A percentile compares a stretch with the other conserved stretches of the same genome.
Evolutionary conservation across 768 basidiomycete species (phyloP).

Genomic region (Tylopilus felleus): DNA sequence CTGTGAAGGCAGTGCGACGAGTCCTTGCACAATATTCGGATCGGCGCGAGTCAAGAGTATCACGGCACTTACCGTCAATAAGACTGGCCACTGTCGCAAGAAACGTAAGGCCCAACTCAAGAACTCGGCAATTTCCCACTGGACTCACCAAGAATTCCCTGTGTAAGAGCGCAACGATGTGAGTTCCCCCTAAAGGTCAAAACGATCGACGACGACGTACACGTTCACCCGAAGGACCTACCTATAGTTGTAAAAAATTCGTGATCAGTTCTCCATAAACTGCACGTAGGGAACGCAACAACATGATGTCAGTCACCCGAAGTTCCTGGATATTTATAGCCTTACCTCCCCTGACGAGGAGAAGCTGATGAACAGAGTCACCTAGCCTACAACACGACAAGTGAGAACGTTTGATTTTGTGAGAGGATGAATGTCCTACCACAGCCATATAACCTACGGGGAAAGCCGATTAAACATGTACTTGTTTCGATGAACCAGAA

Average conservation of each 20-base stretch:
- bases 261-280: conserved; percentile 14
- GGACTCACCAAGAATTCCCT: conserved; percentile 18
- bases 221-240: conserved; percentile 5
- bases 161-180: background rate
- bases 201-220: conserved; percentile 1
- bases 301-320: conserved; percentile 3
- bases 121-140: background rate
- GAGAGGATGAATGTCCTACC: conserved; percentile 1
- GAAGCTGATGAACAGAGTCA: conserved; percentile 16
- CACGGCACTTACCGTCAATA: conserved; percentile 15
- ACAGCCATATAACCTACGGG: conserved; percentile 17
- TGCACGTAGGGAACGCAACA: background rate
- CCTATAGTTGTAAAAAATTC: conserved; percentile 13
- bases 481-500: background rate
- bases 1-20: conserved; percentile 19
- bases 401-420: background rate
- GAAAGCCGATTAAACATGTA: background rate
- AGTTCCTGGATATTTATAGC: background rate
- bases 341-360: conserved; percentile 19
- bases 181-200: background rate
- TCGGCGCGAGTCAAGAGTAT: background rate
- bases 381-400: conserved; percentile 4
- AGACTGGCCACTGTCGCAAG: conserved; percentile 17
- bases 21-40: background rate
- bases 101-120: background rate